Conservation (phyloP, 768 basidiomycete genomes). For the Tulasnella sp. region DNA sequence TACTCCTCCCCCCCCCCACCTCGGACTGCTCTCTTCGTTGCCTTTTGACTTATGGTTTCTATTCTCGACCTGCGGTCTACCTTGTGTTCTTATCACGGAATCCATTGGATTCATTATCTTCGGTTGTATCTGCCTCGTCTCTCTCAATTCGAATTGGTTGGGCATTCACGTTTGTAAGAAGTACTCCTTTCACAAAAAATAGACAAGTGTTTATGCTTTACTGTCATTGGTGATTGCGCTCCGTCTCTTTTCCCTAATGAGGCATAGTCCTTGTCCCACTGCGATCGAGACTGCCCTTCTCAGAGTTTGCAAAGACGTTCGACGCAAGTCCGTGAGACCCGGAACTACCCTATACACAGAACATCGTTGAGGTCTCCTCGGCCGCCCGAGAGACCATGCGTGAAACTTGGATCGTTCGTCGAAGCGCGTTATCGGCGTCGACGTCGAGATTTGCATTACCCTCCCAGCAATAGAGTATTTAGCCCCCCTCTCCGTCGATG, state of each 20-base stretch:
- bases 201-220: not conserved
- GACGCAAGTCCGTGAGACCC: not conserved
- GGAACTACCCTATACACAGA: not conserved
- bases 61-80: slow-evolving; percentile 13
- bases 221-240: not conserved
- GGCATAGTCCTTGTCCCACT: not conserved
- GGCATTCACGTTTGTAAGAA: not conserved
- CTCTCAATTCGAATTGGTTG: slow-evolving; percentile 3
- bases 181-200: not conserved
- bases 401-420: not conserved
- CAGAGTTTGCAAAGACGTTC: not conserved
- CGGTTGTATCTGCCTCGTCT: not conserved
- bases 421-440: not conserved
- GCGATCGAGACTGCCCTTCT: not conserved
- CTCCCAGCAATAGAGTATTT: not conserved
- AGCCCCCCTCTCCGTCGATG: not conserved
- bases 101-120: not conserved
- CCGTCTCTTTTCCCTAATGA: not conserved
- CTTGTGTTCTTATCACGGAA: not conserved
- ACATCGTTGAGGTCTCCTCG: not conserved
- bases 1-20: not conserved
- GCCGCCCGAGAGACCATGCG: not conserved
- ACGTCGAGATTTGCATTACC: not conserved
- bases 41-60: slow-evolving; percentile 14
- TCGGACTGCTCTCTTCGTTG: not conserved